Conservation (phyloP, 768 basidiomycete genomes). For the Boletus vermiculosoides region DNA sequence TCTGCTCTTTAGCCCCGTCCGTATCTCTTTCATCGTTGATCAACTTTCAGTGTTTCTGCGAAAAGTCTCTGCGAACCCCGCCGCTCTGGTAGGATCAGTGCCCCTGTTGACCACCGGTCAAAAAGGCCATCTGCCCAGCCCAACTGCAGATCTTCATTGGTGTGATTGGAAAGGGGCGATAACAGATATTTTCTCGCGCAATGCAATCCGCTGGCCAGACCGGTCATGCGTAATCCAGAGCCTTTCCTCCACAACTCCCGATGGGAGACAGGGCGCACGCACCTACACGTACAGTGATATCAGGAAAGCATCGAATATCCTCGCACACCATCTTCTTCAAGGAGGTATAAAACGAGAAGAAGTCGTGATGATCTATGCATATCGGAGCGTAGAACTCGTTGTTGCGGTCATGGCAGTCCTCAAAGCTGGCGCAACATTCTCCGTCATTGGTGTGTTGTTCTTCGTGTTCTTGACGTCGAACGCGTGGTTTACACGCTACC, state of each 20-base stretch:
- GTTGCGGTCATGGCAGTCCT: conserved; percentile 96
- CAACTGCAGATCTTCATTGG: conserved; percentile 89
- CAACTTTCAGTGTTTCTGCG: conserved; percentile 81
- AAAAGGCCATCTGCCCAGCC: conserved; percentile 70
- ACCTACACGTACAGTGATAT: conserved; percentile 80
- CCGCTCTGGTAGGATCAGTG: conserved; percentile 72
- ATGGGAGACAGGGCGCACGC: conserved; percentile 48
- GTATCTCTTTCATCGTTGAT: conserved; percentile 78
- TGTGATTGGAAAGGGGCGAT: conserved; percentile 97
- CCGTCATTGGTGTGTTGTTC: conserved; percentile 78
- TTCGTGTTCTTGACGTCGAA: background rate
- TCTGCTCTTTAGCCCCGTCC: conserved; percentile 76
- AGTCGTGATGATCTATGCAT: conserved; percentile 97
- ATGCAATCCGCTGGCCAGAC: conserved; percentile 78
- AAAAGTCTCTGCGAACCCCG: conserved; percentile 64
- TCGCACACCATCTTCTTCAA: conserved; percentile 86
- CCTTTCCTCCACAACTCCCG: conserved; percentile 40
- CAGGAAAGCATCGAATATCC: conserved; percentile 79
- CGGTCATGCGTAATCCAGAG: conserved; percentile 89
- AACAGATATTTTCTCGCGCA: conserved; percentile 88
- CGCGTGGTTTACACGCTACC: background rate
- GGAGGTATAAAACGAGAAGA: conserved; percentile 89
- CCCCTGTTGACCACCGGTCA: conserved; percentile 77
- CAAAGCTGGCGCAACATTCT: conserved; percentile 95
- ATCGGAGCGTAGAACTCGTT: conserved; percentile 93